These are phyloP conservation scores for Colletotrichum graminicola DNA, from an alignment of 2,329 filamentous ascomycete species.

Conservation along the genomic window DNA sequence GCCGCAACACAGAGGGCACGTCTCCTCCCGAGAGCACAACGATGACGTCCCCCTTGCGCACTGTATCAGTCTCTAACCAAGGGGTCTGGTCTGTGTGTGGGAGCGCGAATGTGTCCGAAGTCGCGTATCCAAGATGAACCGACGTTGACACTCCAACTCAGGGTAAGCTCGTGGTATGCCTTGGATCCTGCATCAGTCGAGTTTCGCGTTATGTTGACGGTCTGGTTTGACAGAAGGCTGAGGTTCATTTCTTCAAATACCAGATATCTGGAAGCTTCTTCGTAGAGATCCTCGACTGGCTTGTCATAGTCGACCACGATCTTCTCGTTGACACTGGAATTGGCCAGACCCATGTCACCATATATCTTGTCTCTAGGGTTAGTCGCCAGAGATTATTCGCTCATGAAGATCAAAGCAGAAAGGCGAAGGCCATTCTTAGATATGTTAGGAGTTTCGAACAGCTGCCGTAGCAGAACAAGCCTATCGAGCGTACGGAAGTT, in stretches of 20 bases:
- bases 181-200: not conserved
- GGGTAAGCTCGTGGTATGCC: not conserved
- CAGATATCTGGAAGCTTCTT: conserved; percentile 3
- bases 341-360: not conserved
- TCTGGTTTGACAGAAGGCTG: not conserved
- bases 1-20: conserved; percentile 3
- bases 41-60: not conserved
- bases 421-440: not conserved
- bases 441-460: not conserved
- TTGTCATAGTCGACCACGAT: conserved; percentile 1
- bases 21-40: not conserved
- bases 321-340: not conserved
- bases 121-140: not conserved
- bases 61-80: not conserved
- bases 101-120: not conserved
- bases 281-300: not conserved
- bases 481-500: not conserved
- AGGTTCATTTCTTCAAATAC: not conserved
- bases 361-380: conserved; percentile 3
- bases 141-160: not conserved
- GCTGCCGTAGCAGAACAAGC: not conserved
- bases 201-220: not conserved
- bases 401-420: not conserved
- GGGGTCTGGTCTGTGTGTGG: not conserved
- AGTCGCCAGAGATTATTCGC: not conserved